Evolutionary conservation across 1,139 yeast species (phyloP).

Genomic region (Scheffersomyces stambukii): DNA sequence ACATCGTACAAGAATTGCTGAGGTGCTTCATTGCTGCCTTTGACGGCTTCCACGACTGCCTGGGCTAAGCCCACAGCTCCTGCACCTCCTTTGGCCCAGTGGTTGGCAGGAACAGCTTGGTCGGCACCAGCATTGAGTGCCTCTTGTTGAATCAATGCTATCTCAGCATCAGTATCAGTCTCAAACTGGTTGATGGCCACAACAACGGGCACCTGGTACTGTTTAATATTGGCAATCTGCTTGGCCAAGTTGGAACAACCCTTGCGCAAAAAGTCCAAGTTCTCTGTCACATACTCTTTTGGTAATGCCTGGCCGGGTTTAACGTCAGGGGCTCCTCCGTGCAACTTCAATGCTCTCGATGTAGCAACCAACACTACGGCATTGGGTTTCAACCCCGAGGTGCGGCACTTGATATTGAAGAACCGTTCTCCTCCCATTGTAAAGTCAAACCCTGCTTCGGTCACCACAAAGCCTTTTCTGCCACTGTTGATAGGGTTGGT

Average conservation of each 20-base stretch:
- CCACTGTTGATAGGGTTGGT: slow-evolving; percentile 42
- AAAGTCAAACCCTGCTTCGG: slow-evolving; percentile 85
- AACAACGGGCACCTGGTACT: slow-evolving; percentile 72
- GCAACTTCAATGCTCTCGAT: slow-evolving; percentile 72
- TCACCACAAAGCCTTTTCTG: slow-evolving; percentile 62
- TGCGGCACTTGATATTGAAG: slow-evolving; percentile 73
- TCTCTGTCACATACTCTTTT: slow-evolving; percentile 60
- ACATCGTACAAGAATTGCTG: slow-evolving; percentile 61
- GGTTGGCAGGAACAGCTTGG: slow-evolving; percentile 71
- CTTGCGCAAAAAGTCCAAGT: slow-evolving; percentile 55
- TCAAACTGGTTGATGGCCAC: slow-evolving; percentile 77
- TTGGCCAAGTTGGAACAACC: slow-evolving; percentile 75
- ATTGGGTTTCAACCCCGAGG: slow-evolving; percentile 69
- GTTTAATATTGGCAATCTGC: slow-evolving; percentile 67
- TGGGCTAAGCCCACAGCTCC: slow-evolving; percentile 70
- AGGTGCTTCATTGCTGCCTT: slow-evolving; percentile 24
- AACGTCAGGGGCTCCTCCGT: slow-evolving; percentile 82
- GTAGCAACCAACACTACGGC: slow-evolving; percentile 78
- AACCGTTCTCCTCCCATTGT: slow-evolving; percentile 90
- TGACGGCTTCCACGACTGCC: slow-evolving; percentile 62
- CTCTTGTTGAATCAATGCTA: slow-evolving; percentile 56
- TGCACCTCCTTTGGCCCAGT: slow-evolving; percentile 78
- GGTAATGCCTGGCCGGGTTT: slow-evolving; percentile 79
- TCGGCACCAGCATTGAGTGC: slow-evolving; percentile 72
- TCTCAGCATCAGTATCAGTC: slow-evolving; percentile 67